These are phyloP conservation scores for Cicer chorassanicum DNA, from an alignment of 306 rosid genomes.

Conservation along the genomic window DNA sequence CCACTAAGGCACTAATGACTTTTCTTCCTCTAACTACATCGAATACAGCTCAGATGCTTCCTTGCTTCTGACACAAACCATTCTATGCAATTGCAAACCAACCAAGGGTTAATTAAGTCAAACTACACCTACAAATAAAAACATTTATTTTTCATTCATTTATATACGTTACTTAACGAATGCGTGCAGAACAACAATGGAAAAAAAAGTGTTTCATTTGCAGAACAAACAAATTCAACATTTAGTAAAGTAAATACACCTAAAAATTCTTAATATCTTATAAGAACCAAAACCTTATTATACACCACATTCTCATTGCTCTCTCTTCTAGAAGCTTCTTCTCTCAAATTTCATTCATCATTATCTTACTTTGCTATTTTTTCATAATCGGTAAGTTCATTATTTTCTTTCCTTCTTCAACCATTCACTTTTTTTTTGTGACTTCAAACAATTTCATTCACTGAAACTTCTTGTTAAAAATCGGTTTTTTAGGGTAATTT, in stretches of 20 bases:
- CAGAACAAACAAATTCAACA: background rate
- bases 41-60: slow-evolving; percentile 68
- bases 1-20: slow-evolving; percentile 17
- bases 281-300: slow-evolving; percentile 42
- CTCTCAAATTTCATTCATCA: background rate
- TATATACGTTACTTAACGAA: background rate
- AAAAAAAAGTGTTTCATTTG: background rate
- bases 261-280: background rate
- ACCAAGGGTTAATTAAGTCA: slow-evolving; percentile 51
- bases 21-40: slow-evolving; percentile 43
- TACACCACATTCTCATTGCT: background rate
- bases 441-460: too few relatives aligned
- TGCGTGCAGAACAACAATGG: background rate
- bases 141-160: background rate
- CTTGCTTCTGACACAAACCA: slow-evolving; percentile 72
- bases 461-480: too few relatives aligned
- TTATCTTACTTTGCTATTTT: slow-evolving; percentile 46
- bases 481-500: background rate
- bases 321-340: background rate
- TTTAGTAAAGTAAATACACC: background rate
- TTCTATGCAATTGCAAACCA: slow-evolving; percentile 22
- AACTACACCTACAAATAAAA: background rate
- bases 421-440: too few relatives aligned
- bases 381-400: slow-evolving; percentile 50
- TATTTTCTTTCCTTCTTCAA: slow-evolving; percentile 18